phyloP scores from a whole-genome alignment of 2,329 filamentous ascomycete species.

The Thielaviopsis ethacetica region DNA sequence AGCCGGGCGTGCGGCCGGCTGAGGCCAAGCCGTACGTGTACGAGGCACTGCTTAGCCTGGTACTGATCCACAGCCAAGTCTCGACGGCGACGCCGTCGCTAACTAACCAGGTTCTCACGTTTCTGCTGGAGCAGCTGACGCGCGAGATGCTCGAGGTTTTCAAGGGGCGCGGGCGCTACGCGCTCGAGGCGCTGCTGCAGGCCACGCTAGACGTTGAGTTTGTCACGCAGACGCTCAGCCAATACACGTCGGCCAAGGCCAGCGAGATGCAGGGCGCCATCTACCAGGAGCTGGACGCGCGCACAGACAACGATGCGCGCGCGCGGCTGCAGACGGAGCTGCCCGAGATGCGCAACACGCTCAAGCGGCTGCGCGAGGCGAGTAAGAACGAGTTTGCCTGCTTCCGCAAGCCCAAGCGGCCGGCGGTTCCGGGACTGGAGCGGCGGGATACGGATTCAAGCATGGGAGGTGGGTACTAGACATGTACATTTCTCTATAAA shows the following conservation, averaged over 20 bases:
- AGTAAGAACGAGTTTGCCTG: constrained; percentile 80
- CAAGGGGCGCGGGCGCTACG: constrained; percentile 48
- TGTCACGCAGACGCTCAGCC: constrained; percentile 77
- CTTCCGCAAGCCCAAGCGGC: constrained; percentile 49
- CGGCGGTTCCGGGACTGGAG: constrained; percentile 7
- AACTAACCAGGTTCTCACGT: constrained; percentile 65
- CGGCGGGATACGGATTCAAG: constrained; percentile 6
- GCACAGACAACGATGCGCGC: constrained; percentile 77
- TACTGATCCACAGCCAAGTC: constrained; percentile 82
- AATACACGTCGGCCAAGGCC: constrained; percentile 74
- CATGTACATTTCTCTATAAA: background rate
- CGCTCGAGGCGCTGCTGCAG: constrained; percentile 76
- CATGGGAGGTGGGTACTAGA: background rate
- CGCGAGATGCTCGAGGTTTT: constrained; percentile 71
- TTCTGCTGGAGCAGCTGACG: constrained; percentile 70
- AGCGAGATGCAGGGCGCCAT: constrained; percentile 74
- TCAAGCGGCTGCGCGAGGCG: constrained; percentile 70
- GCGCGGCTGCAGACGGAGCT: constrained; percentile 69
- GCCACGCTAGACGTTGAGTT: constrained; percentile 96
- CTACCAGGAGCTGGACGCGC: constrained; percentile 75
- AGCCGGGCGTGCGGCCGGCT: constrained; percentile 39
- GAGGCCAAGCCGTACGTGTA: constrained; percentile 83
- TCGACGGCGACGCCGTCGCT: constrained; percentile 63
- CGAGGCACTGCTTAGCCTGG: constrained; percentile 65
- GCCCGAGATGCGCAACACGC: constrained; percentile 69